Evolutionary conservation across 768 basidiomycete species (phyloP), one percentile per base, ranked within the genome.

Genomic region (Paxillus ammoniavirescens): DNA sequence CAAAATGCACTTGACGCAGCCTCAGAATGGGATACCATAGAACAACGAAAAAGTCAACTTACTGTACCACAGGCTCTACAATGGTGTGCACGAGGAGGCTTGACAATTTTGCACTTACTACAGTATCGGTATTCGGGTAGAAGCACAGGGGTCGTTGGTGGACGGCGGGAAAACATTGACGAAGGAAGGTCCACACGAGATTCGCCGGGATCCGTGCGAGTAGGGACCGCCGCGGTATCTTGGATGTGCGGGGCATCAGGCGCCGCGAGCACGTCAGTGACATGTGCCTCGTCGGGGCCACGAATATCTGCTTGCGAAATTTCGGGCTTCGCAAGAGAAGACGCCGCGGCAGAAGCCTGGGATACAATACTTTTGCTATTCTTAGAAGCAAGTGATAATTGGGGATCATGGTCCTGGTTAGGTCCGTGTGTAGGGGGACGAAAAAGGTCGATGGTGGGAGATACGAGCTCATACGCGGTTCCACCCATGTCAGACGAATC

Each of bases 41-140:
- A 52, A 15, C 2, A 15, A 14, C 14, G 47, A 3, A 53, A 36
- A 18, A 48, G 35, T 7, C 7, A 17, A 75, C 86, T 63, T 57
- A 91, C 89, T 10, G 83, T 91, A n/a, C 88, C 91, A 72, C 92
- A 94, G 38, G 74, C 72, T 33, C 88, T 76, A 68, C 91, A 94
- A 66, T 94, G 91, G 68, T 93, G 91, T 9, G 89, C 70, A 40
- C 91, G 69, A 54, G 81, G 78, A 0, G 91, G 91, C 65, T 91
- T 93, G 49, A 88, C 70, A 41, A 91, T 75, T 23, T 71, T 75
- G 55, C 91, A 89, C 8, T 65, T 69, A 4, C 58, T 56, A 65
- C 91, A 93, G 65, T 88, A 92, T 41, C 90, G 75, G 63, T 84
- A 75, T 50, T 82, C 82, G 15, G 86, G 84, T 4, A 76, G 67